A percentile compares a stretch with the other conserved stretches of the same genome.
Conservation (phyloP, 768 basidiomycete genomes). For the Rhizopogon salebrosus region DNA sequence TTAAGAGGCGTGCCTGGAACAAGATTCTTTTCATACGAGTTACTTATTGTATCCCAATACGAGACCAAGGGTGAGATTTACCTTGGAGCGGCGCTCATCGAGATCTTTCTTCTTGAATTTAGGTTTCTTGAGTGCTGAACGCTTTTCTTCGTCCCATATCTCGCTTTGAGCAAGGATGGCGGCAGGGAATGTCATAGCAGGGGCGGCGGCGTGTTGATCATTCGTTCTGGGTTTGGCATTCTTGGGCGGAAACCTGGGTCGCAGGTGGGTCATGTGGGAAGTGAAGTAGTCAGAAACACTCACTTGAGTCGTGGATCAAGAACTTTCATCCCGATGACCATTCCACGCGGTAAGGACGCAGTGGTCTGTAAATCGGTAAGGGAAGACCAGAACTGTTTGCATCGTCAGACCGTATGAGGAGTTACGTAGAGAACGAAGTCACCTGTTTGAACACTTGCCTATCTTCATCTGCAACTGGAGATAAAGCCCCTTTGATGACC, state of each 20-base stretch:
- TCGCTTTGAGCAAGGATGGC: slow-evolving; percentile 55
- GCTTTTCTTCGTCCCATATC: slow-evolving; percentile 62
- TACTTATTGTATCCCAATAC: not conserved
- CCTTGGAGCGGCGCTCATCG: slow-evolving; percentile 77
- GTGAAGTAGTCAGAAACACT: slow-evolving; percentile 13
- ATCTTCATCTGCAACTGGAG: slow-evolving; percentile 41
- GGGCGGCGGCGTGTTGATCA: slow-evolving; percentile 19
- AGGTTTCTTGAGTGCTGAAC: slow-evolving; percentile 43
- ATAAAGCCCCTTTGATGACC: slow-evolving; percentile 61
- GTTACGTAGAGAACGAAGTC: not conserved
- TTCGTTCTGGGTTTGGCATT: slow-evolving; percentile 47
- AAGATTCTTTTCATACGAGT: slow-evolving; percentile 45
- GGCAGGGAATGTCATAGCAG: slow-evolving; percentile 45
- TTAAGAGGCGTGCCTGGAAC: slow-evolving; percentile 73
- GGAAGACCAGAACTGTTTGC: slow-evolving; percentile 44
- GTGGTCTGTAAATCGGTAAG: slow-evolving; percentile 59
- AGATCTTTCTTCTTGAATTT: slow-evolving; percentile 80
- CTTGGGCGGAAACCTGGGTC: slow-evolving; percentile 75
- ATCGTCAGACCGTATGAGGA: not conserved
- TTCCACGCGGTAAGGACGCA: slow-evolving; percentile 64
- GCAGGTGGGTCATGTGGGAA: not conserved
- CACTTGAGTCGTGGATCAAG: slow-evolving; percentile 86
- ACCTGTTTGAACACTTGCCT: slow-evolving; percentile 60
- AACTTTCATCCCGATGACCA: slow-evolving; percentile 74
- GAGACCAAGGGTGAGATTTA: slow-evolving; percentile 22